These are phyloP conservation scores for Wickerhamomyces hampshirensis DNA, from an alignment of 805 yeast species.

Conservation along the genomic window DNA sequence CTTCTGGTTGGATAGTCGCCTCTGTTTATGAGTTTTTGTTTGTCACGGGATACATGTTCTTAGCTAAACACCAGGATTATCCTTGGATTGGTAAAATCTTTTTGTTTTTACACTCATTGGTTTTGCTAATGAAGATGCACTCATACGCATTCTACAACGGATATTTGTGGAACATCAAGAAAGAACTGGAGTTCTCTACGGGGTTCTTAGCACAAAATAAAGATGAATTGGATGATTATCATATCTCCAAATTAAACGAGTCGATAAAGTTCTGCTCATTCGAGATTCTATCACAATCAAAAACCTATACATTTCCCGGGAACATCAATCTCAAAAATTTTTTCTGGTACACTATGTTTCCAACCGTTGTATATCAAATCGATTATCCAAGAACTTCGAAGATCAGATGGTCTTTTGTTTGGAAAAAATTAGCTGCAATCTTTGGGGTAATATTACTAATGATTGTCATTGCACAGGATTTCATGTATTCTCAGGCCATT, in stretches of 20 bases:
- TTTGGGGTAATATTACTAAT: constrained; percentile 83
- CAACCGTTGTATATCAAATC: constrained; percentile 80
- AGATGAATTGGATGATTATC: constrained; percentile 18
- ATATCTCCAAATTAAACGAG: constrained; percentile 31
- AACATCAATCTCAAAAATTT: constrained; percentile 64
- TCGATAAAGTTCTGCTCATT: constrained; percentile 64
- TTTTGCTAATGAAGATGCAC: constrained; percentile 91
- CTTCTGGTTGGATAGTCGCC: constrained; percentile 60
- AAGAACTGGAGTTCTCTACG: constrained; percentile 50
- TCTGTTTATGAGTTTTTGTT: constrained; percentile 50
- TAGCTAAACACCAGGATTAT: constrained; percentile 51
- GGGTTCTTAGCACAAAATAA: constrained; percentile 37
- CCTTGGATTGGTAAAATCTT: constrained; percentile 94
- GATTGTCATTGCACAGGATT: constrained; percentile 73
- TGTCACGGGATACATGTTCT: constrained; percentile 46
- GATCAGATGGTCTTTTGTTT: constrained; percentile 66
- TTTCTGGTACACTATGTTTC: constrained; percentile 80
- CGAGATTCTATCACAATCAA: constrained; percentile 61
- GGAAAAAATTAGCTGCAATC: constrained; percentile 68
- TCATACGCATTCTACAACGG: constrained; percentile 92
- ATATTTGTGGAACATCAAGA: constrained; percentile 63
- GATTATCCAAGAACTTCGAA: constrained; percentile 71
- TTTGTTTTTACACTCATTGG: constrained; percentile 77
- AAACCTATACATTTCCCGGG: constrained; percentile 51
- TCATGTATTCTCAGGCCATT: constrained; percentile 68